Evolutionary conservation across 2,329 filamentous ascomycete genomes (phyloP).

Genomic region (Aspergillus spinulosporus): DNA sequence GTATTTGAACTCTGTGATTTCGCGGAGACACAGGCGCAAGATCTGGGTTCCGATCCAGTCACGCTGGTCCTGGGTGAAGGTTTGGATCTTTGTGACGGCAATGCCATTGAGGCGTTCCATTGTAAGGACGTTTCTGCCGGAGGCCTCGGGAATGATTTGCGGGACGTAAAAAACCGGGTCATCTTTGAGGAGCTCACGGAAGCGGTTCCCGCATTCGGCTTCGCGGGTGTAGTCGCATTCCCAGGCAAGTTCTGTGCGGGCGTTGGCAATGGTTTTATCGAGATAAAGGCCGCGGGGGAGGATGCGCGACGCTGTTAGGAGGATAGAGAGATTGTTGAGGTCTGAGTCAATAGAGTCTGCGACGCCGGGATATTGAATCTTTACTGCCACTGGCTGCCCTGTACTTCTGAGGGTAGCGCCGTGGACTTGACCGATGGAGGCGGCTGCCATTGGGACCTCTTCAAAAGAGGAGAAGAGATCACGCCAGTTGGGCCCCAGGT

Average conservation of each 20-base stretch:
- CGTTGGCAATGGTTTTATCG: conserved; percentile 96
- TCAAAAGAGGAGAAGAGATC: conserved; percentile 81
- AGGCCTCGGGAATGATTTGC: conserved; percentile 73
- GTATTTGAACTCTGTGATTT: conserved; percentile 91
- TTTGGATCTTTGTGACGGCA: conserved; percentile 76
- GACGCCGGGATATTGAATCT: conserved; percentile 96
- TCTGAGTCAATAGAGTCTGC: conserved; percentile 96
- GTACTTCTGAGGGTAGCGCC: conserved; percentile 75
- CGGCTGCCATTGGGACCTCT: conserved; percentile 88
- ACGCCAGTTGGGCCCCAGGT: conserved; percentile 82
- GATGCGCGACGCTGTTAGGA: conserved; percentile 85
- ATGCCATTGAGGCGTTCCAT: conserved; percentile 88
- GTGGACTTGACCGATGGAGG: conserved; percentile 96
- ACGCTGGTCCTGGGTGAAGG: conserved; percentile 76
- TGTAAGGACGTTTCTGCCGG: conserved; percentile 81
- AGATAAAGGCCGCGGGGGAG: conserved; percentile 90
- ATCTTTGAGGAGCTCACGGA: conserved; percentile 72
- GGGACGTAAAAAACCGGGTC: conserved; percentile 81
- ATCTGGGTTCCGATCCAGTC: conserved; percentile 98
- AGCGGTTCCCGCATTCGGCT: conserved; percentile 75
- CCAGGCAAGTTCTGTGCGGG: conserved; percentile 87
- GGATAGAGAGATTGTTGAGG: conserved; percentile 85
- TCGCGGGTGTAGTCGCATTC: conserved; percentile 95
- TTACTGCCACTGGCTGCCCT: conserved; percentile 80
- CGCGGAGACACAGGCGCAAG: conserved; percentile 83